Conservation (phyloP, 2,329 filamentous ascomycete genomes). For the Exophiala alcalophila region DNA sequence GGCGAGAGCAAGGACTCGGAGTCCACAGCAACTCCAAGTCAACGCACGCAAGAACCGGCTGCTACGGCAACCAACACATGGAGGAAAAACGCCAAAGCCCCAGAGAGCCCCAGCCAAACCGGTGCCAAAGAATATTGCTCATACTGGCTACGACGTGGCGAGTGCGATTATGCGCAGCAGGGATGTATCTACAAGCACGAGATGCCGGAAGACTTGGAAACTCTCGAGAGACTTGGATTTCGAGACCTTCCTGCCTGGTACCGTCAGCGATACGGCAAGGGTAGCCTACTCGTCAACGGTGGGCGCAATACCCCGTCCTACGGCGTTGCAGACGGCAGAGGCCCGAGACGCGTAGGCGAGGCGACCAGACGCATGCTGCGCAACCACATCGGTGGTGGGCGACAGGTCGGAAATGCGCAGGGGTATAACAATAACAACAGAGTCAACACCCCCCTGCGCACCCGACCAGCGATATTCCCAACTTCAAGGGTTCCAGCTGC, state of each 20-base stretch:
- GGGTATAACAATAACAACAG: too few species aligned
- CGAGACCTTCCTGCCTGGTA: slow-evolving; percentile 56
- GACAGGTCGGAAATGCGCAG: too few species aligned
- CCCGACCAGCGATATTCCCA: too few species aligned
- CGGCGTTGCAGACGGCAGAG: slow-evolving; percentile 13
- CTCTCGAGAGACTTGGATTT: slow-evolving; percentile 68
- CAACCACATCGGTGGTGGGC: slow-evolving; percentile 4
- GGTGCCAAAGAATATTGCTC: slow-evolving; percentile 76
- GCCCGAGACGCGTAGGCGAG: slow-evolving; percentile 4
- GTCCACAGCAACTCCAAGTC: neutral
- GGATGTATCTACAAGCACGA: slow-evolving; percentile 89
- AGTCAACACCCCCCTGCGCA: too few species aligned
- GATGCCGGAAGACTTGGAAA: slow-evolving; percentile 69
- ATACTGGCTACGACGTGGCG: slow-evolving; percentile 83
- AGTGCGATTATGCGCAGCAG: slow-evolving; percentile 80
- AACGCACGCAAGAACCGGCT: too few species aligned
- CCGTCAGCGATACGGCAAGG: slow-evolving; percentile 44
- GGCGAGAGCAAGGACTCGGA: slow-evolving; percentile 4
- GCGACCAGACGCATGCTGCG: slow-evolving; percentile 13
- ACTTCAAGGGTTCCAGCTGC: too few species aligned
- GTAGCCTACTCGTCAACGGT: slow-evolving; percentile 31
- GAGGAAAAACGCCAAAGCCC: too few species aligned
- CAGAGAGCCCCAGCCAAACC: too few species aligned
- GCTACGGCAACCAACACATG: too few species aligned
- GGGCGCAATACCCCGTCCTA: slow-evolving; percentile 18